phyloP scores from a whole-genome alignment of 1,284 basidiomycete species.

The Ceratobasidium sp. region DNA sequence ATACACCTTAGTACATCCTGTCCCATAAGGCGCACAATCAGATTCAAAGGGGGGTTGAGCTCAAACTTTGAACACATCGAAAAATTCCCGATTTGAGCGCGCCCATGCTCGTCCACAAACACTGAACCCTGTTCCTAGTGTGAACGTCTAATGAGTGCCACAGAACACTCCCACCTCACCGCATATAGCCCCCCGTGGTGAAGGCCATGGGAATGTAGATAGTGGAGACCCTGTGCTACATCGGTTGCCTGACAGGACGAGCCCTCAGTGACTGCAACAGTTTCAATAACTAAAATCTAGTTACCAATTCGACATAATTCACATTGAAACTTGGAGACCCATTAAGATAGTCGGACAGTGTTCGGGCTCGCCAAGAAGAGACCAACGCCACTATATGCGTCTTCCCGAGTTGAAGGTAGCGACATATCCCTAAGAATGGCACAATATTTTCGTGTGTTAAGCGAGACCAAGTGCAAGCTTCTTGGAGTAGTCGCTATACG shows the following conservation, averaged over 20 bases:
- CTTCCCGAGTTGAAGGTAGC: conserved; percentile 24
- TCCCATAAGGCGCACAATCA: conserved; percentile 24
- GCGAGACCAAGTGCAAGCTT: conserved; percentile 41
- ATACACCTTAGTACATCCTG: conserved; percentile 33
- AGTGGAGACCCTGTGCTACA: conserved; percentile 24
- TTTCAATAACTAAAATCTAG: neutral
- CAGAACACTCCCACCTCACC: neutral
- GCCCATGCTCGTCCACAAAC: conserved; percentile 24
- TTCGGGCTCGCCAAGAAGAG: conserved; percentile 33
- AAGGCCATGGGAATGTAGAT: conserved; percentile 34
- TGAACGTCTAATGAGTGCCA: neutral
- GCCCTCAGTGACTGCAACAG: neutral
- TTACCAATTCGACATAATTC: conserved; percentile 22
- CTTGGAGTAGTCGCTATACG: conserved; percentile 26
- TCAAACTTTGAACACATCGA: conserved; percentile 42
- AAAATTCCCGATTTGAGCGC: conserved; percentile 29
- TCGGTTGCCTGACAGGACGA: neutral
- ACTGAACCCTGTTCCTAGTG: conserved; percentile 15
- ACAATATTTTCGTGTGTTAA: conserved; percentile 35
- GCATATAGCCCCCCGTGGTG: conserved; percentile 42
- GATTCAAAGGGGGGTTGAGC: conserved; percentile 37
- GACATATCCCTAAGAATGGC: conserved; percentile 32
- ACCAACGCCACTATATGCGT: conserved; percentile 31
- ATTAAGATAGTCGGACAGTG: conserved; percentile 41
- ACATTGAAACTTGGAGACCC: conserved; percentile 8